These are phyloP conservation scores for Huntiella omanensis DNA, from an alignment of 2,329 filamentous ascomycete genomes.

Conservation along the genomic window DNA sequence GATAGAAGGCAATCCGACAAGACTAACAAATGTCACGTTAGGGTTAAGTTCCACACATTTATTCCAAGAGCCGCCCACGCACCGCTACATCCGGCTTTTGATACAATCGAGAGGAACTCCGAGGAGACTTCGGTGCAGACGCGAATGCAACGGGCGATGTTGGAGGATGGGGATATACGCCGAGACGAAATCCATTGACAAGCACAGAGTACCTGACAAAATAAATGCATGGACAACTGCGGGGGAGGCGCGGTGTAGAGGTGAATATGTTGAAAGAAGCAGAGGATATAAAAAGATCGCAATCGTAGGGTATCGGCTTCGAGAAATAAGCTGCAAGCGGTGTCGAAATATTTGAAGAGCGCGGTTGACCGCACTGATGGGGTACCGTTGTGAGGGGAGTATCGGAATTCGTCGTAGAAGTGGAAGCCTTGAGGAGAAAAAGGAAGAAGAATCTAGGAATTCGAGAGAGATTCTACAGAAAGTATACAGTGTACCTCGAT, in stretches of 20 bases:
- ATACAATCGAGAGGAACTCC: constrained; percentile 23
- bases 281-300: no score
- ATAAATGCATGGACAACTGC: constrained; percentile 50
- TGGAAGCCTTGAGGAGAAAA: neutral
- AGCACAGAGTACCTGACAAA: neutral
- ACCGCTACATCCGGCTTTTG: neutral
- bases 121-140: constrained; percentile 20
- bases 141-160: constrained; percentile 24
- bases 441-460: neutral
- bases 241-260: constrained; percentile 51
- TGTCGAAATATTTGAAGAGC: no score
- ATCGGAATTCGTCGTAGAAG: neutral
- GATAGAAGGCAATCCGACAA: constrained; percentile 4
- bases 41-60: constrained; percentile 89
- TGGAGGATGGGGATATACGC: constrained; percentile 18
- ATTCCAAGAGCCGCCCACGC: constrained; percentile 25
- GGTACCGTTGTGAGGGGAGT: constrained; percentile 1
- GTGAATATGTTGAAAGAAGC: neutral
- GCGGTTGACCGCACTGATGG: no score
- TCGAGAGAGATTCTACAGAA: constrained; percentile 11
- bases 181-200: constrained; percentile 1
- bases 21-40: constrained; percentile 47
- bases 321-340: no score
- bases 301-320: no score
- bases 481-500: neutral